These are phyloP conservation scores for Senecio squalidus DNA, from an alignment of 140 eudicot species.

Conservation along the genomic window DNA sequence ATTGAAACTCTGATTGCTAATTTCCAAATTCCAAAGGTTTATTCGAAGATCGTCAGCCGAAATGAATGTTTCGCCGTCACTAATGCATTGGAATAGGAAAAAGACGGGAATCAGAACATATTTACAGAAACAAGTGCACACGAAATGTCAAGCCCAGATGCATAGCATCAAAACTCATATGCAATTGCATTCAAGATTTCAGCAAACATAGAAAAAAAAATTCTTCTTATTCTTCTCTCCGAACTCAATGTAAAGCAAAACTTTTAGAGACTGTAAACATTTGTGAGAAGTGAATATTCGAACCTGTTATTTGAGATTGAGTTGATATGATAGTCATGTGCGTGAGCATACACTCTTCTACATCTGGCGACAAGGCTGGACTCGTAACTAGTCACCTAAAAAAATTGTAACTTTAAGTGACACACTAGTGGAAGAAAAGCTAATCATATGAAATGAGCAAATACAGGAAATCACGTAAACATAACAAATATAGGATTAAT, in stretches of 20 bases:
- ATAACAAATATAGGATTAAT: background rate
- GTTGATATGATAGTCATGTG: slow-evolving; percentile 91
- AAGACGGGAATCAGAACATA: slow-evolving; percentile 7
- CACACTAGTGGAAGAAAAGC: slow-evolving; percentile 7
- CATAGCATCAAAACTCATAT: background rate
- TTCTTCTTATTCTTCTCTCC: background rate
- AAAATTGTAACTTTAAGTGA: slow-evolving; percentile 3
- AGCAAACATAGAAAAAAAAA: background rate
- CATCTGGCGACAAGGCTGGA: slow-evolving; percentile 82
- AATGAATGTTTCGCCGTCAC: slow-evolving; percentile 96
- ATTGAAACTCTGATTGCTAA: slow-evolving; percentile 90
- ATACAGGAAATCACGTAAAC: background rate
- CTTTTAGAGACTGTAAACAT: slow-evolving; percentile 1
- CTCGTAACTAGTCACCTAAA: slow-evolving; percentile 76
- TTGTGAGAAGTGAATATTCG: background rate
- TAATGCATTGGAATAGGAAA: slow-evolving; percentile 22
- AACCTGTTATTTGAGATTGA: slow-evolving; percentile 96
- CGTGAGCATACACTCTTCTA: slow-evolving; percentile 90
- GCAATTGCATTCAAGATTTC: background rate
- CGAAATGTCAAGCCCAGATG: background rate
- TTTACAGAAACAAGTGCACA: slow-evolving; percentile 6
- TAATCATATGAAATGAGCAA: slow-evolving; percentile 1
- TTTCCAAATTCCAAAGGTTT: slow-evolving; percentile 97
- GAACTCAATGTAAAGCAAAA: too few species aligned
- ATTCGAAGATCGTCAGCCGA: slow-evolving; percentile 98